Percentiles rank a stretch among this genome's conserved stretches.
Evolutionary conservation across 495 filamentous ascomycete species (phyloP).

Genomic region (Lasiosphaeria miniovina): DNA sequence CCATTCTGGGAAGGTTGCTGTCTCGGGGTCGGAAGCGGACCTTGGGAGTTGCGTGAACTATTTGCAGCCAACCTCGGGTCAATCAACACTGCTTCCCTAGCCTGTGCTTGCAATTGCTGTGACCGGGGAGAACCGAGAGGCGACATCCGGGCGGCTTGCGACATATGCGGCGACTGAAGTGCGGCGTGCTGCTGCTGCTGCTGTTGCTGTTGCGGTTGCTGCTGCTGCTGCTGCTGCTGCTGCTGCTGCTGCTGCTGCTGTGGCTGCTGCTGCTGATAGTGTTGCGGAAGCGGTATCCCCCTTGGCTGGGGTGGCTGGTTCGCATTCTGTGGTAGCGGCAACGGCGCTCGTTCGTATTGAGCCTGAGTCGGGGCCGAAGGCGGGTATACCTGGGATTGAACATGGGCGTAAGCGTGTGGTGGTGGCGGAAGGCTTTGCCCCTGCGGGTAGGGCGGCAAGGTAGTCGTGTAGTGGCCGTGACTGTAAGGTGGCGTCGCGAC

Average conservation of each 20-base stretch:
- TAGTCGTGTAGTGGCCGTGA: slow-evolving; percentile 5
- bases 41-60: slow-evolving; percentile 25
- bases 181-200: slow-evolving; percentile 19
- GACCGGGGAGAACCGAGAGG: slow-evolving; percentile 36
- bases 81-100: slow-evolving; percentile 34
- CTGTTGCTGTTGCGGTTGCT: not conserved
- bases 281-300: slow-evolving; percentile 15
- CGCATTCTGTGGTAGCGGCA: slow-evolving; percentile 12
- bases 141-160: slow-evolving; percentile 14
- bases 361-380: slow-evolving; percentile 2
- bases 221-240: slow-evolving; percentile 17
- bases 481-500: slow-evolving; percentile 10
- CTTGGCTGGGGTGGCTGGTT: slow-evolving; percentile 14
- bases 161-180: slow-evolving; percentile 25
- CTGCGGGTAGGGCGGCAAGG: slow-evolving; percentile 2
- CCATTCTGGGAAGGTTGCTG: slow-evolving; percentile 2
- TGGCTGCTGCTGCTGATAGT: slow-evolving; percentile 24
- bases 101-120: slow-evolving; percentile 34
- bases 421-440: slow-evolving; percentile 2
- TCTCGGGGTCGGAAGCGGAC: slow-evolving; percentile 29
- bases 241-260: slow-evolving; percentile 17
- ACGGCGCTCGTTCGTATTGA: slow-evolving; percentile 15
- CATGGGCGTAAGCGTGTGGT: slow-evolving; percentile 30
- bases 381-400: slow-evolving; percentile 16
- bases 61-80: slow-evolving; percentile 30